Conservation (phyloP, 2,329 filamentous ascomycete genomes). For the Dactylellina sp. region DNA sequence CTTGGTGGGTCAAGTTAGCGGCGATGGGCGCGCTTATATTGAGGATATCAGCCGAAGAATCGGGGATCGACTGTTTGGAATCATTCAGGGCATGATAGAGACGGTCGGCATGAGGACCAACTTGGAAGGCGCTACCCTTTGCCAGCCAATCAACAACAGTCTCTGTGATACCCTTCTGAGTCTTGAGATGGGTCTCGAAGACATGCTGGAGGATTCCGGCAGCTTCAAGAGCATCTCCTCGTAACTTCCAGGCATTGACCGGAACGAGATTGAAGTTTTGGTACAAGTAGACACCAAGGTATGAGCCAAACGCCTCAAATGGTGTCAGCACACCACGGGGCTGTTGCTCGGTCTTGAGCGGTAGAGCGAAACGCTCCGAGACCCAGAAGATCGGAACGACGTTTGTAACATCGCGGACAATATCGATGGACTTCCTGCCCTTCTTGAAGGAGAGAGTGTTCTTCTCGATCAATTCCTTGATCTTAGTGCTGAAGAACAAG, state of each 20-base stretch:
- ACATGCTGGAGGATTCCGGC: constrained; percentile 64
- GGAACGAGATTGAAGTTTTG: constrained; percentile 70
- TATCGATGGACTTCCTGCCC: constrained; percentile 66
- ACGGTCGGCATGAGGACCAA: constrained; percentile 68
- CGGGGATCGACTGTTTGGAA: constrained; percentile 66
- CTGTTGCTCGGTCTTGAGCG: constrained; percentile 73
- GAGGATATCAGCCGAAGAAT: constrained; percentile 68
- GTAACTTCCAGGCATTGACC: constrained; percentile 66
- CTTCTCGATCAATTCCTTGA: constrained; percentile 66
- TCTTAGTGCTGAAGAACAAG: constrained; percentile 65
- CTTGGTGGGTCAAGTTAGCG: constrained; percentile 69
- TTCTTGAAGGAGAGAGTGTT: constrained; percentile 67
- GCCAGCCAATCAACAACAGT: constrained; percentile 66
- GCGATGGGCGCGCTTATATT: constrained; percentile 68
- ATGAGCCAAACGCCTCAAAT: constrained; percentile 66
- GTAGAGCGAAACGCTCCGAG: constrained; percentile 74
- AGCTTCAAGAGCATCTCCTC: constrained; percentile 65
- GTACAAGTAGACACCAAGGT: constrained; percentile 67
- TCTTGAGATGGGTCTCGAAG: constrained; percentile 66
- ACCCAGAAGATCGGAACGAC: constrained; percentile 74
- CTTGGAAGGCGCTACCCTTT: constrained; percentile 67
- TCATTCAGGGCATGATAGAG: constrained; percentile 68
- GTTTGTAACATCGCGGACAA: constrained; percentile 76
- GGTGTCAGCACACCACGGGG: constrained; percentile 69
- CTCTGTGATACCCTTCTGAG: constrained; percentile 65